phyloP scores from a whole-genome alignment of 2,329 filamentous ascomycete genomes.

The Trichoderma arundinaceum region DNA sequence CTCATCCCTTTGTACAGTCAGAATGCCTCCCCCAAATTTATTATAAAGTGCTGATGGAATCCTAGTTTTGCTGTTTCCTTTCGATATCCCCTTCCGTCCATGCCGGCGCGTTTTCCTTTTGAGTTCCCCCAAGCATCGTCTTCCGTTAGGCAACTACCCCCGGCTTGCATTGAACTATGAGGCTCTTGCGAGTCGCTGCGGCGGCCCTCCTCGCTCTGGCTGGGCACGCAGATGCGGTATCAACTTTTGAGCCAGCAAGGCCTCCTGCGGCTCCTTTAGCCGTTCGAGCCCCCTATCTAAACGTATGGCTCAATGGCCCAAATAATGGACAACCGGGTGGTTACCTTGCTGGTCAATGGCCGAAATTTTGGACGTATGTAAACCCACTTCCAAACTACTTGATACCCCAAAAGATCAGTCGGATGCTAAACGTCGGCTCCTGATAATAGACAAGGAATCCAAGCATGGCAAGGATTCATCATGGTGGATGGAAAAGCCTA shows the following conservation, averaged over 20 bases:
- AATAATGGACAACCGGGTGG: slow-evolving; percentile 67
- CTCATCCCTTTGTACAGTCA: slow-evolving; percentile 1
- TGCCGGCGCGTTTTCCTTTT: not conserved
- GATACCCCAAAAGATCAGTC: not conserved
- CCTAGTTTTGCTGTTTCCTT: not conserved
- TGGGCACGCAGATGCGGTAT: slow-evolving; percentile 42
- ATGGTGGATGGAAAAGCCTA: slow-evolving; percentile 68
- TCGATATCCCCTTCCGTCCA: not conserved
- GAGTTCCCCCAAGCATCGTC: not conserved
- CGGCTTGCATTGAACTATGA: slow-evolving; percentile 32
- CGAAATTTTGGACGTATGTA: slow-evolving; percentile 69
- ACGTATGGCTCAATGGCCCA: slow-evolving; percentile 69
- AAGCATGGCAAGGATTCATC: slow-evolving; percentile 72
- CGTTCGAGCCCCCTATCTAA: slow-evolving; percentile 77
- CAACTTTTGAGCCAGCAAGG: slow-evolving; percentile 66
- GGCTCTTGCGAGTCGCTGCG: slow-evolving; percentile 35
- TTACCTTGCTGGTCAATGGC: slow-evolving; percentile 71
- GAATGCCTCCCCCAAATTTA: not conserved
- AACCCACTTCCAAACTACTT: no score
- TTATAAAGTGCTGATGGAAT: slow-evolving; percentile 18
- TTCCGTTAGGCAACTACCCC: not conserved
- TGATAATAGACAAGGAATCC: slow-evolving; percentile 49
- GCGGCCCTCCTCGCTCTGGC: slow-evolving; percentile 34
- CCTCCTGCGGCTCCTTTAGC: slow-evolving; percentile 74
- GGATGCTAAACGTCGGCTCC: slow-evolving; percentile 40